Evolutionary conservation across 768 basidiomycete genomes (phyloP).

Genomic region (Crucibulum laeve): DNA sequence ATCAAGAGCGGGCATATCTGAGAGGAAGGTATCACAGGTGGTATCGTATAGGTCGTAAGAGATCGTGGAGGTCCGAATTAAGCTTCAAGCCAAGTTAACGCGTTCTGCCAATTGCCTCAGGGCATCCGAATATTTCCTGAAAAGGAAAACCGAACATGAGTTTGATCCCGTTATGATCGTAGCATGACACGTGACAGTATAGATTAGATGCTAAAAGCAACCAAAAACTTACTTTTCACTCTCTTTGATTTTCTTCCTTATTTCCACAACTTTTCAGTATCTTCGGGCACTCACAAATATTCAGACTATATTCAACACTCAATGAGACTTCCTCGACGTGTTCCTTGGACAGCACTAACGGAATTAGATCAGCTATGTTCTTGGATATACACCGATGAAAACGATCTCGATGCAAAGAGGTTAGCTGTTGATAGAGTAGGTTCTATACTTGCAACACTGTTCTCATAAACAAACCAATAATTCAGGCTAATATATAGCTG

Average conservation of each 20-base stretch:
- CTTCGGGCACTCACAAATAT: no score
- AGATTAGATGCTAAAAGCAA: neutral
- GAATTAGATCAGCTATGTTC: slow-evolving; percentile 76
- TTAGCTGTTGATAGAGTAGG: slow-evolving; percentile 64
- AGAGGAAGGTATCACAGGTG: slow-evolving; percentile 14
- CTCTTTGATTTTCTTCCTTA: no score
- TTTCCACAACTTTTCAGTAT: no score
- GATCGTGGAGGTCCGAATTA: slow-evolving; percentile 1
- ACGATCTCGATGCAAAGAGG: slow-evolving; percentile 48
- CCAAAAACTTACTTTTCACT: no score
- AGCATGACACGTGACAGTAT: neutral
- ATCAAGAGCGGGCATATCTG: slow-evolving; percentile 37
- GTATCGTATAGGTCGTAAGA: slow-evolving; percentile 14
- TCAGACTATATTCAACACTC: neutral
- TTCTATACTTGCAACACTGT: slow-evolving; percentile 6
- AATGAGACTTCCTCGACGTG: slow-evolving; percentile 76
- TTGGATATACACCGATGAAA: slow-evolving; percentile 70
- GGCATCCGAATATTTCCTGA: neutral
- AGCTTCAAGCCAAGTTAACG: no score
- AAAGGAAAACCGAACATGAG: slow-evolving; percentile 3
- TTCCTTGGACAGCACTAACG: slow-evolving; percentile 66
- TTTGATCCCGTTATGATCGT: neutral
- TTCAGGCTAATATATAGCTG: slow-evolving; percentile 38
- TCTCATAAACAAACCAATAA: slow-evolving; percentile 1
- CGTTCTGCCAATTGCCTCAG: no score